Conservation (phyloP, 2,329 filamentous ascomycete species). For the Exophiala alcalophila region DNA sequence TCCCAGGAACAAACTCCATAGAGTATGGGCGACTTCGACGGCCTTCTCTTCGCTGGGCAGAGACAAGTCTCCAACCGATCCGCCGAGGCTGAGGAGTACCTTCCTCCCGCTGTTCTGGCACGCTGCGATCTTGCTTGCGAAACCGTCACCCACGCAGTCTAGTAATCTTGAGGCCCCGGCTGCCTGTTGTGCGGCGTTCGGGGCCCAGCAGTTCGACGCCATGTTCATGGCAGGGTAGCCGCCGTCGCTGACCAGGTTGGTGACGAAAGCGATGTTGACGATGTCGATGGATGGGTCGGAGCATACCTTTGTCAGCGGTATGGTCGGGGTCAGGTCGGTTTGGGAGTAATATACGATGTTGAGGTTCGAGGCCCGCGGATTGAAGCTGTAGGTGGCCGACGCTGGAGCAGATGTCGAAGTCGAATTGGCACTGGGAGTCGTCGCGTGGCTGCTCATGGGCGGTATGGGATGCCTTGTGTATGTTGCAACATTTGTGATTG, state of each 20-base stretch:
- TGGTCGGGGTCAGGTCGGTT: conserved; percentile 25
- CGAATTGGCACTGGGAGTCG: background rate
- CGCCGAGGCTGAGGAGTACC: conserved; percentile 49
- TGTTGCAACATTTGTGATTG: conserved; percentile 10
- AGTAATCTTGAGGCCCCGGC: conserved; percentile 30
- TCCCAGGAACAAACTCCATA: conserved; percentile 53
- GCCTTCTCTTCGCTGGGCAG: conserved; percentile 43
- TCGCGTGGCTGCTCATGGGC: background rate
- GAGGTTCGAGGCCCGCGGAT: conserved; percentile 21
- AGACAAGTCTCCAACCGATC: conserved; percentile 42
- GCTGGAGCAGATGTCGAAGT: background rate
- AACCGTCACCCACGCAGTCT: conserved; percentile 28
- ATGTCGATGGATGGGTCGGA: conserved; percentile 33
- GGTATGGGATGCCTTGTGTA: no score
- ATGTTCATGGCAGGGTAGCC: conserved; percentile 31
- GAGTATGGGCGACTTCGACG: conserved; percentile 48
- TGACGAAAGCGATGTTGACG: conserved; percentile 35
- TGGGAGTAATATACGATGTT: conserved; percentile 33
- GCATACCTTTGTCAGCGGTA: conserved; percentile 30
- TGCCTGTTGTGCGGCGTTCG: conserved; percentile 19
- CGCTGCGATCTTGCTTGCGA: conserved; percentile 26
- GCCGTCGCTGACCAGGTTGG: conserved; percentile 20
- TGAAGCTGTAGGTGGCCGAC: conserved; percentile 13
- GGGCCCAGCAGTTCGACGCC: conserved; percentile 31
- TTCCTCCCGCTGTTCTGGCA: conserved; percentile 46